A percentile compares a stretch with the other conserved stretches of the same genome.
phyloP scores from a whole-genome alignment of 139 green algal species.

The Ettlia oleoabundans region DNA sequence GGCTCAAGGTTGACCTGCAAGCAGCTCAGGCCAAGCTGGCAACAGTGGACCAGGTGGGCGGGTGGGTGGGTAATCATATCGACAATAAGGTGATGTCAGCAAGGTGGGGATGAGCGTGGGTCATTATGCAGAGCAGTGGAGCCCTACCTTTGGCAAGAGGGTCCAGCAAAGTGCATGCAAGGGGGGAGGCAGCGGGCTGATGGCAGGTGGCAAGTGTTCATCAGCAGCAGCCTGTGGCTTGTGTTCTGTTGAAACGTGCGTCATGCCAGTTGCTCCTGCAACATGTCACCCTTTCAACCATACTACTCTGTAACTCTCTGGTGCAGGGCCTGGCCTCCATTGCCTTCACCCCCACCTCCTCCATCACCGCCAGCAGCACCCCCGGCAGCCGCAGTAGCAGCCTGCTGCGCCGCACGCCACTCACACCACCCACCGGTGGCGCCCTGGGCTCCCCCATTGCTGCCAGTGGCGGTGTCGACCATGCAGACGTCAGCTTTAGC shows the following conservation, averaged over 20 bases:
- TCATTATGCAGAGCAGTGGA: too few species aligned
- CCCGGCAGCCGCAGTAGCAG: slow-evolving; percentile 22
- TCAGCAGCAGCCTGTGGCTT: too few species aligned
- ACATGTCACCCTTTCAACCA: not conserved
- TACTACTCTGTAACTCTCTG: not conserved
- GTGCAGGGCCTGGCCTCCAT: slow-evolving; percentile 41
- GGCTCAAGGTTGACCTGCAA: slow-evolving; percentile 47
- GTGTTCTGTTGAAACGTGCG: too few species aligned
- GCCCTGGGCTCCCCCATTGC: slow-evolving; percentile 11
- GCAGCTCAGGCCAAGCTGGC: slow-evolving; percentile 40
- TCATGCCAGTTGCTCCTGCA: too few species aligned
- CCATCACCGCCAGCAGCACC: slow-evolving; percentile 5
- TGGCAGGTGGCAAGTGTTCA: too few species aligned
- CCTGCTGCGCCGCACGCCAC: not conserved
- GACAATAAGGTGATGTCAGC: too few species aligned
- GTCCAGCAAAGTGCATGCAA: too few species aligned
- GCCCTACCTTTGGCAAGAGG: too few species aligned
- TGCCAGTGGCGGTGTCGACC: not conserved
- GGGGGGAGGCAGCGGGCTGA: too few species aligned
- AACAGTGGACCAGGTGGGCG: slow-evolving; percentile 39
- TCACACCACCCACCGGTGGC: not conserved
- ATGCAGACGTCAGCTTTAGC: too few species aligned
- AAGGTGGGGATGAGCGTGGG: not conserved
- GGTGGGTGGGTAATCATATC: too few species aligned
- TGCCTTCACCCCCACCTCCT: slow-evolving; percentile 29